A percentile compares a stretch with the other conserved stretches of the same genome.
phyloP scores from a whole-genome alignment of 495 filamentous ascomycete species.

The Penicillium mononematosum region DNA sequence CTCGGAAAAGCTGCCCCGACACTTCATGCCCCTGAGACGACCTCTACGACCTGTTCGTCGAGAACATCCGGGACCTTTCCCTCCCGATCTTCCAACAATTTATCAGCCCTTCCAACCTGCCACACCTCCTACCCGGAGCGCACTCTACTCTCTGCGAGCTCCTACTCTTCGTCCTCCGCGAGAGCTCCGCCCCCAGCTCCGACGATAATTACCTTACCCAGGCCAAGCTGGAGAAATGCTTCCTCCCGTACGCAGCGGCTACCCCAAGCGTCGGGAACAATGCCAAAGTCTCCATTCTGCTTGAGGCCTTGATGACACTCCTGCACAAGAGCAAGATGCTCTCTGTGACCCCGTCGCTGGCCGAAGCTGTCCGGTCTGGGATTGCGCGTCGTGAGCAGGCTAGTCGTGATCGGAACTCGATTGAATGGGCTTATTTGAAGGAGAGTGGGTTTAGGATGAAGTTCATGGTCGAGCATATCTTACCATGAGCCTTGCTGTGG shows the following conservation, averaged over 20 bases:
- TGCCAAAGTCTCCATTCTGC: conserved; percentile 70
- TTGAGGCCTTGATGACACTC: conserved; percentile 69
- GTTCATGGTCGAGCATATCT: conserved; percentile 33
- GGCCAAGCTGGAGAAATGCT: conserved; percentile 62
- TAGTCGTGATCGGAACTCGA: conserved; percentile 37
- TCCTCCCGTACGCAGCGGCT: conserved; percentile 69
- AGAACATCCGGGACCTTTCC: conserved; percentile 63
- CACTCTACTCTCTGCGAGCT: conserved; percentile 63
- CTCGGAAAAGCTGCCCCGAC: conserved; percentile 35
- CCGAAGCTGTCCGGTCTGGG: conserved; percentile 58
- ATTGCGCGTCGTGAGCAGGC: conserved; percentile 57
- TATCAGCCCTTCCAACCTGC: conserved; percentile 54
- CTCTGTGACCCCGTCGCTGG: conserved; percentile 45
- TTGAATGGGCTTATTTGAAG: conserved; percentile 39
- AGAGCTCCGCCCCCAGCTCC: conserved; percentile 53
- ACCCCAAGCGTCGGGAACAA: conserved; percentile 66
- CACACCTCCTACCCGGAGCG: conserved; percentile 44
- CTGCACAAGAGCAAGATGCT: conserved; percentile 46
- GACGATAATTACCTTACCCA: conserved; percentile 50
- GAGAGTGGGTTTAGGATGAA: conserved; percentile 45
- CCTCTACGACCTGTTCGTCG: conserved; percentile 67
- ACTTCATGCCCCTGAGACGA: conserved; percentile 52
- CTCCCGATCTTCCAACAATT: conserved; percentile 72
- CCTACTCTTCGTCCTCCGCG: conserved; percentile 62
- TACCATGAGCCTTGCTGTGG: neutral